Conservation (phyloP, 768 basidiomycete species). For the Collybia sordida region DNA sequence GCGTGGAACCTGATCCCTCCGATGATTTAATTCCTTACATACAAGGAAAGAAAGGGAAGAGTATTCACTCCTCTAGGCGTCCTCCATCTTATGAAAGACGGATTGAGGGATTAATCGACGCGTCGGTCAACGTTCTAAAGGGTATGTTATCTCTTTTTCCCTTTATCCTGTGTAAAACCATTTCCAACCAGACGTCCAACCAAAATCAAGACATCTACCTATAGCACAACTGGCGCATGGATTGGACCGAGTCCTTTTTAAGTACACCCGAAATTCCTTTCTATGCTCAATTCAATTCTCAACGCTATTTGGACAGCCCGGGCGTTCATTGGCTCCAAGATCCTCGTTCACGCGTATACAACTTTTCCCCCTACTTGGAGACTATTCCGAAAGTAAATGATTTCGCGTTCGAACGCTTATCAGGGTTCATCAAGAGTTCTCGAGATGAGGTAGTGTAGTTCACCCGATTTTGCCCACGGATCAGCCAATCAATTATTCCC, state of each 20-base stretch:
- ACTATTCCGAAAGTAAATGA: slow-evolving; percentile 73
- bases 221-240: slow-evolving; percentile 66
- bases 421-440: slow-evolving; percentile 76
- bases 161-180: neutral
- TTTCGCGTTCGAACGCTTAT: slow-evolving; percentile 81
- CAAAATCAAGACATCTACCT: slow-evolving; percentile 45
- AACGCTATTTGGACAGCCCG: slow-evolving; percentile 47
- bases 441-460: slow-evolving; percentile 56
- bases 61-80: slow-evolving; percentile 6
- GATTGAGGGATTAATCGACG: slow-evolving; percentile 33
- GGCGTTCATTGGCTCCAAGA: slow-evolving; percentile 90
- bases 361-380: slow-evolving; percentile 74
- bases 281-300: neutral
- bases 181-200: slow-evolving; percentile 38
- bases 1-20: slow-evolving; percentile 1
- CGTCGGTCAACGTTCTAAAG: slow-evolving; percentile 10
- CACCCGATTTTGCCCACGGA: neutral
- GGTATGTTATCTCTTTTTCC: slow-evolving; percentile 6
- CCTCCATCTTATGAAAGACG: slow-evolving; percentile 24
- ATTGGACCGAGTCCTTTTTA: slow-evolving; percentile 64
- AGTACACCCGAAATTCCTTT: slow-evolving; percentile 18
- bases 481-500: neutral
- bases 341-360: slow-evolving; percentile 81
- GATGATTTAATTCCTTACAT: neutral
- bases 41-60: too few relatives aligned